phyloP scores from a whole-genome alignment of 331 rosid species.

The Quercus tomentella region DNA sequence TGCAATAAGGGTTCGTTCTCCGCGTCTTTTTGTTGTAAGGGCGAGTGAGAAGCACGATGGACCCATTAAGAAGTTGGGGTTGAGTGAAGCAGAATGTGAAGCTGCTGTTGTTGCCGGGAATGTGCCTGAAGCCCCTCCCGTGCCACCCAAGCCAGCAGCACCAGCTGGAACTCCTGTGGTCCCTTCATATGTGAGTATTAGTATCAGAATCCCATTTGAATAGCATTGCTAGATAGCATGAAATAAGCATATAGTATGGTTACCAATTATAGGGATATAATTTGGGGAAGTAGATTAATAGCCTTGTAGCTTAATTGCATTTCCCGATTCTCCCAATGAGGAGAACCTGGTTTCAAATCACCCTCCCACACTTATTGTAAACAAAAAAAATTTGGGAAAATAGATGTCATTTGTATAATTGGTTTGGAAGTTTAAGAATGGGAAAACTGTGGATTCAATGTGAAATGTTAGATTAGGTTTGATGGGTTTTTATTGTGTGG shows the following conservation, averaged over 20 bases:
- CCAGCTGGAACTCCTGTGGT: slow-evolving; percentile 89
- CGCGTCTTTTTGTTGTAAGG: slow-evolving; percentile 40
- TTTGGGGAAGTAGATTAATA: background rate
- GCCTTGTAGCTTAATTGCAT: too few relatives aligned
- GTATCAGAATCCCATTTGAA: background rate
- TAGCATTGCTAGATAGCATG: background rate
- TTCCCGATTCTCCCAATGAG: too few relatives aligned
- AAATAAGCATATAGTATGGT: background rate
- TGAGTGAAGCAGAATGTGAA: slow-evolving; percentile 70
- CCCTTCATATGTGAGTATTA: slow-evolving; percentile 64
- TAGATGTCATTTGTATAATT: background rate
- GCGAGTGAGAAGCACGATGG: slow-evolving; percentile 37
- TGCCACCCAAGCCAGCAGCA: slow-evolving; percentile 64
- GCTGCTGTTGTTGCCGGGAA: slow-evolving; percentile 84
- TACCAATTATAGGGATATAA: too few relatives aligned
- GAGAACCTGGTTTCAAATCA: too few relatives aligned
- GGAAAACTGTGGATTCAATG: background rate
- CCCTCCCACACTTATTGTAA: too few relatives aligned
- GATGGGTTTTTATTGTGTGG: background rate
- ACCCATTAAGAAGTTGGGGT: slow-evolving; percentile 31
- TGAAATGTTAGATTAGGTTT: background rate
- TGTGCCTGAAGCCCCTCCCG: slow-evolving; percentile 72
- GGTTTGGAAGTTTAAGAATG: background rate
- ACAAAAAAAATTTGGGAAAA: background rate
- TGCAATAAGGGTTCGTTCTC: slow-evolving; percentile 23